Base-by-base conservation (phyloP, 768 basidiomycete species). In the Rhodotorula sphaerocarpa region DNA sequence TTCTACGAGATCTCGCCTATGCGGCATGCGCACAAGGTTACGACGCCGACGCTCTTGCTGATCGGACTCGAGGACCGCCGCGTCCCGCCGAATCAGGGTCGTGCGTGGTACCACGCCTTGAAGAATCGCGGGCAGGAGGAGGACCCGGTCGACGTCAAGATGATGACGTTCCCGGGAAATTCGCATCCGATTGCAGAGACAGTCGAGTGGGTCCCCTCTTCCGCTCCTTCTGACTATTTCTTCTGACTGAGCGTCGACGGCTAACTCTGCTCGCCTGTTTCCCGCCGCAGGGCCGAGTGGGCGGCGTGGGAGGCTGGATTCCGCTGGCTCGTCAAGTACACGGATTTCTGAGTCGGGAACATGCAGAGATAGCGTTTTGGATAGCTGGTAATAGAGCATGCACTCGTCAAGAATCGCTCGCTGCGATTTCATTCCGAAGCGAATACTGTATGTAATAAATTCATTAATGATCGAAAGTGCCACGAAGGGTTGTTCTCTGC, bases 61-160 rank as follows among this genome's bases (percentile, higher is more conserved):
- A 74, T 87, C 16, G 86, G 86, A 0, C 79, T 79, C 14, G 77
- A 78, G 23, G 86, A 88, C 71, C 74, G 80, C 46, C 76, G 86
- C 0, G 86, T 85, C 7, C 79, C 83, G 7, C 81, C 84, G 0
- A 78, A 79, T 9, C 85, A 88, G 53, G 82, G 82, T 0, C 77
- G 78, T 57, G 79, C 78, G 11, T 85, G 82, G 71, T 88, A 84
- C 63, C 84, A 87, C 73, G 81, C 81, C 7, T 72, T 87, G 57
- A 85, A 82, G 70, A 81, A 78, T 11, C 55, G 60, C 18, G 20
- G 6, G 0, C 73, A 65, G 15, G 70, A 74, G 55, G 73, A 76
- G 15, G 48, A 78, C 85, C 71, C 65, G 18, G 71, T 75, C 58
- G 74, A 76, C 9, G 80, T 84, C 21, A 82, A 84, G 51, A 78